Evolutionary conservation across 2,329 filamentous ascomycete species (phyloP), one percentile per base, ranked within the genome.

Genomic region (Neopestalotiopsis sp.): DNA sequence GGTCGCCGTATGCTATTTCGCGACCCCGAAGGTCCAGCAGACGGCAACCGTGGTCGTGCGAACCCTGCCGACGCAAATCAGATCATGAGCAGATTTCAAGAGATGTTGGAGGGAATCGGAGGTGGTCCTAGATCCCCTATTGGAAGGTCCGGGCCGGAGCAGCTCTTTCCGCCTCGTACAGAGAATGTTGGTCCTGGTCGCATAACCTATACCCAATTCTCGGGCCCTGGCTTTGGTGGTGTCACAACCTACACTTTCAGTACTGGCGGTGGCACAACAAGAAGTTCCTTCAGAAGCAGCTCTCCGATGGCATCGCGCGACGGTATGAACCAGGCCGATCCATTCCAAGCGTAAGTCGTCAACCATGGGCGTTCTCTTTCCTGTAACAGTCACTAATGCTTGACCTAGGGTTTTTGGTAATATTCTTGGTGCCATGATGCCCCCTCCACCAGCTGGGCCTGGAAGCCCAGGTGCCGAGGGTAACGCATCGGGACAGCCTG

Each of bases 221-320:
- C 68, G 75, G 79, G 70, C 70, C 81, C 67, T 78, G 78, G 76
- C 0, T 77, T 78, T 64, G 68, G 73, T 45, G 79, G 83, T 7
- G 80, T 82, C 14, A 82, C 85, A 3, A 86, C 82, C 40, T 81
- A 88, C 67, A 88, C 85, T 13, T 84, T 87, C 66, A 81, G 57
- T 20, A 24, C 83, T 42, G 82, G 82, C 28, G 81, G 78, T 17
- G 78, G 82, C 32, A 68, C 78, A 7, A 70, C 76, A n/a, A 69
- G 67, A 64, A 61, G 42, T 42, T 45, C 45, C 3, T 56, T 70
- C 13, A 45, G 32, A 42, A 57, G 63, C 38, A 67, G 67, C 40
- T 63, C 56, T 28, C 42, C 32, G 24, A 24, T 64, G 34, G 60
- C 32, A 38, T 14, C 30, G 20, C 30, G 30, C 9, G 72, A 68